Evolutionary conservation across 2,329 filamentous ascomycete species (phyloP).

Genomic region (Curvularia spicifera): DNA sequence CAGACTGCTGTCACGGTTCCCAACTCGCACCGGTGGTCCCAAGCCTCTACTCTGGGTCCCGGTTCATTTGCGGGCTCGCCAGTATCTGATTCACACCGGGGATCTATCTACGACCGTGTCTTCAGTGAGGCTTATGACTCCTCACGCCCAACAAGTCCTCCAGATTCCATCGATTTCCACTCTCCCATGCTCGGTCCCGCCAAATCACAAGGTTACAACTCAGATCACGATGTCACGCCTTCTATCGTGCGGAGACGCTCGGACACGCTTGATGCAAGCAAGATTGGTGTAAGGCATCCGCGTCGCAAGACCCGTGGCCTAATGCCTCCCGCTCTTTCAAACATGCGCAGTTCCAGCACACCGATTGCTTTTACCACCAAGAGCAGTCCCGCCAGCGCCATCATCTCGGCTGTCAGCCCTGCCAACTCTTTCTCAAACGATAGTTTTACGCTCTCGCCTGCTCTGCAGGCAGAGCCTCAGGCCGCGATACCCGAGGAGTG

Average conservation of each 20-base stretch:
- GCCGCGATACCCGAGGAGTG: conserved; percentile 47
- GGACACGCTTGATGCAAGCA: conserved; percentile 10
- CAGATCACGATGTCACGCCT: conserved; percentile 23
- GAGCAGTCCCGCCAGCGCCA: conserved; percentile 43
- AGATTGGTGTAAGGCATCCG: conserved; percentile 16
- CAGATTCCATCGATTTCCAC: conserved; percentile 66
- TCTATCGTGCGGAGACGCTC: conserved; percentile 9
- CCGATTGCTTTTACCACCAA: conserved; percentile 44
- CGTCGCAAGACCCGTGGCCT: conserved; percentile 37
- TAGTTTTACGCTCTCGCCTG: conserved; percentile 37
- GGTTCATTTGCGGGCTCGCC: conserved; percentile 86
- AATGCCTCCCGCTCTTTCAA: conserved; percentile 39
- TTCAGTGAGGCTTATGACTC: conserved; percentile 67
- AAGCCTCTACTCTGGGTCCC: conserved; percentile 66
- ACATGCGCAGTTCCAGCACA: conserved; percentile 43
- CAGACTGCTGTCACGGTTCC: conserved; percentile 66
- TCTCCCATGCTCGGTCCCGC: conserved; percentile 66
- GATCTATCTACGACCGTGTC: conserved; percentile 77
- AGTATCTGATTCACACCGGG: conserved; percentile 71
- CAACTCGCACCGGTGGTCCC: conserved; percentile 67
- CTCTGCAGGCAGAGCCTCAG: conserved; percentile 30
- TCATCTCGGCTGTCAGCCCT: conserved; percentile 42
- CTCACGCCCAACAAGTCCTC: conserved; percentile 79
- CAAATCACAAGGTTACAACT: conserved; percentile 31
- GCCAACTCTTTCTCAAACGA: conserved; percentile 42